Conservation (phyloP, 805 yeast species). For the Starmerella floricola region DNA sequence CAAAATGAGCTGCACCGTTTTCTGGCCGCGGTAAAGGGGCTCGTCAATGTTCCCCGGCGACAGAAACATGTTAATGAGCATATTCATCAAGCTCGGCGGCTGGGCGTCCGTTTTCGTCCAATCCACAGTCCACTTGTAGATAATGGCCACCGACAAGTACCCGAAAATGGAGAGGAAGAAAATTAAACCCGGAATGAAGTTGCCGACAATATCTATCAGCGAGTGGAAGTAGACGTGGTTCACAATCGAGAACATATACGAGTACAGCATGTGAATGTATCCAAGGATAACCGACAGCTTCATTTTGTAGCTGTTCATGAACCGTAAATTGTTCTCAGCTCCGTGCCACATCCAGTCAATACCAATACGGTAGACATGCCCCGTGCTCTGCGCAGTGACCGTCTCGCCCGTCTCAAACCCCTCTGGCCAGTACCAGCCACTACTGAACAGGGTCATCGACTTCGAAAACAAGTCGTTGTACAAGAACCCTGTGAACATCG, state of each 20-base stretch:
- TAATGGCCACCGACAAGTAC: slow-evolving; percentile 69
- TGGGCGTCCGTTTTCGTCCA: slow-evolving; percentile 68
- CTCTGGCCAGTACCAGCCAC: slow-evolving; percentile 93
- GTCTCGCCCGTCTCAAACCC: slow-evolving; percentile 47
- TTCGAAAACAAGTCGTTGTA: slow-evolving; percentile 90
- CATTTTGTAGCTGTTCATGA: slow-evolving; percentile 95
- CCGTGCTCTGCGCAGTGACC: slow-evolving; percentile 47
- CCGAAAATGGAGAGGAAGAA: slow-evolving; percentile 97
- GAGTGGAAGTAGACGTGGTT: slow-evolving; percentile 62
- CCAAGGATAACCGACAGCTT: slow-evolving; percentile 92
- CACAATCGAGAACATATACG: slow-evolving; percentile 70
- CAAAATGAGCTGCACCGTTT: slow-evolving; percentile 56
- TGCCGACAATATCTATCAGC: slow-evolving; percentile 72
- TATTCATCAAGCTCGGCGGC: slow-evolving; percentile 88
- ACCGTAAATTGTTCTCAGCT: slow-evolving; percentile 77
- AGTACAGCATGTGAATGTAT: slow-evolving; percentile 84
- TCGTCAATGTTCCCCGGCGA: slow-evolving; percentile 84
- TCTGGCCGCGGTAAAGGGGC: slow-evolving; percentile 68
- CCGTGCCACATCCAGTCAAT: slow-evolving; percentile 96
- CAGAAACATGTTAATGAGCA: slow-evolving; percentile 90
- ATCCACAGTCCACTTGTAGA: slow-evolving; percentile 89
- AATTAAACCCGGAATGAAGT: slow-evolving; percentile 83
- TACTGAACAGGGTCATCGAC: slow-evolving; percentile 73
- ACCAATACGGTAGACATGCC: slow-evolving; percentile 73
- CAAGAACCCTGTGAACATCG: slow-evolving; percentile 88